phyloP scores from a whole-genome alignment of 129 eudicot species.

The Pittosporum tobira region DNA sequence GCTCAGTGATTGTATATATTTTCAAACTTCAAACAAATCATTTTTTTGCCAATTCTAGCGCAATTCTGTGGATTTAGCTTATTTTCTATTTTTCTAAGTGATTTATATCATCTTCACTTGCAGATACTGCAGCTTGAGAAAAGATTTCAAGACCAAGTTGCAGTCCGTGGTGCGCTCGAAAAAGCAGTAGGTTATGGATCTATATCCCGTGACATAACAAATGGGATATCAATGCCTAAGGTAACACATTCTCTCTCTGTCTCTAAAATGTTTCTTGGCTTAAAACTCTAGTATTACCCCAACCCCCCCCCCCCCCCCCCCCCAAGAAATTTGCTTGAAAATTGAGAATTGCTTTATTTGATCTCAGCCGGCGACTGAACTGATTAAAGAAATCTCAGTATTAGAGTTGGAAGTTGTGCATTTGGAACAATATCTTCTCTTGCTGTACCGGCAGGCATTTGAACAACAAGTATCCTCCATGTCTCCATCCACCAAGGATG shows the following conservation, averaged over 20 bases:
- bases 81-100: background rate
- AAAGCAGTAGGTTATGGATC: constrained; percentile 75
- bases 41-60: background rate
- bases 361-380: constrained; percentile 77
- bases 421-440: constrained; percentile 82
- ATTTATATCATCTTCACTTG: constrained; percentile 3
- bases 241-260: constrained; percentile 18
- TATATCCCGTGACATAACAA: constrained; percentile 31
- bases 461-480: constrained; percentile 61
- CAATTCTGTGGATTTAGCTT: background rate
- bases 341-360: background rate
- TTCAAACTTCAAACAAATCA: background rate
- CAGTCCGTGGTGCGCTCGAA: constrained; percentile 71
- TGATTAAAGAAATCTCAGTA: constrained; percentile 67
- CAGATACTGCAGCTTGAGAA: constrained; percentile 83
- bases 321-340: no score
- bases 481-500: constrained; percentile 40
- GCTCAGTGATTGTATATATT: background rate
- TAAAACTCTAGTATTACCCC: no score
- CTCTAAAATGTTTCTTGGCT: background rate
- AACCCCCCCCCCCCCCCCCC: no score
- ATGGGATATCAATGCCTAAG: constrained; percentile 56
- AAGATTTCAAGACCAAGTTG: constrained; percentile 77
- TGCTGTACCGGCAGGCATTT: constrained; percentile 70
- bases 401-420: constrained; percentile 76